phyloP scores from a whole-genome alignment of 2,329 filamentous ascomycete species.

The Venturia oleaginea region DNA sequence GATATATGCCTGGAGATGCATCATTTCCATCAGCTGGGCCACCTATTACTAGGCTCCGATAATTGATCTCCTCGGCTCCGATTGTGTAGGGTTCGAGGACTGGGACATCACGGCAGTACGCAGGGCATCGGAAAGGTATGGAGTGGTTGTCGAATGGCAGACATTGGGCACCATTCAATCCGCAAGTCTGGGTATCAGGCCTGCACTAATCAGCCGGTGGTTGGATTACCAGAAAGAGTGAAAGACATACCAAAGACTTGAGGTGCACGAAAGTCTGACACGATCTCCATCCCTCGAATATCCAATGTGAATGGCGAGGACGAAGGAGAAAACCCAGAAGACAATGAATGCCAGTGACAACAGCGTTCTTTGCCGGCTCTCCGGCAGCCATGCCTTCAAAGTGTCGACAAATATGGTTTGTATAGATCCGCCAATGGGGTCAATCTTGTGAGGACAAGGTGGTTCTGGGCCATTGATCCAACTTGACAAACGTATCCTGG shows the following conservation, averaged over 20 bases:
- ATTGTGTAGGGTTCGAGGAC: constrained; percentile 43
- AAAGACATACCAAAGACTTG: neutral
- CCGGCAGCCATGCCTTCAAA: neutral
- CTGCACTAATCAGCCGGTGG: neutral
- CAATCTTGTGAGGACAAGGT: neutral
- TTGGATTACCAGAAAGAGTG: neutral
- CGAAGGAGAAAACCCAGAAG: neutral
- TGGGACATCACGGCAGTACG: constrained; percentile 39
- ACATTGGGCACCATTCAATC: constrained; percentile 43
- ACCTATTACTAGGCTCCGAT: constrained; percentile 59
- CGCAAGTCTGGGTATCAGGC: constrained; percentile 3
- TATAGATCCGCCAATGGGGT: neutral
- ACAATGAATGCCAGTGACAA: neutral
- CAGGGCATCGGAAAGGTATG: constrained; percentile 48
- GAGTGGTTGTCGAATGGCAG: constrained; percentile 44
- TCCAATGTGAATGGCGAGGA: neutral
- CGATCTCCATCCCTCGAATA: neutral
- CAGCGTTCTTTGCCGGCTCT: neutral
- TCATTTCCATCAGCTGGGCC: constrained; percentile 32
- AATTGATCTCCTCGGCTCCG: constrained; percentile 52
- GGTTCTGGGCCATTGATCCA: constrained; percentile 1
- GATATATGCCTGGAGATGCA: constrained; percentile 21
- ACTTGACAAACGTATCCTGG: neutral
- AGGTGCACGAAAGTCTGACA: neutral
- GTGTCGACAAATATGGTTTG: neutral